Evolutionary conservation across 2,329 filamentous ascomycete species (phyloP).

Genomic region (Lanzia echinophila): DNA sequence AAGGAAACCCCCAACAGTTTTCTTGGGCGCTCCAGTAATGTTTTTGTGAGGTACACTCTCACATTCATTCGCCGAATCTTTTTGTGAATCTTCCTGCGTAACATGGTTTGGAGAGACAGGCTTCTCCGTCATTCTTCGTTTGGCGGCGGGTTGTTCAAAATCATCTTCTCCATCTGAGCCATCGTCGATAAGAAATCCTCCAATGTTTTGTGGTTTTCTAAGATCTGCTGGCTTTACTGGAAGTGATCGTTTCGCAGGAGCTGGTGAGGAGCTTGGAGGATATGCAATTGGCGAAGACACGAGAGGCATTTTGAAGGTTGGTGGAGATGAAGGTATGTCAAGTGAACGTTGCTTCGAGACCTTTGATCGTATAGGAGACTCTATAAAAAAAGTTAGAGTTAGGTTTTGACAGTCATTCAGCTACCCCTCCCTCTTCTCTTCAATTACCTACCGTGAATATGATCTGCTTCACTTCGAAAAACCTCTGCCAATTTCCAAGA

Average conservation of each 20-base stretch:
- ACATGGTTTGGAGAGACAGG: neutral
- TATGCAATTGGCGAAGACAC: conserved; percentile 51
- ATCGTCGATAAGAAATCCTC: conserved; percentile 41
- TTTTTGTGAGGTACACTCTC: neutral
- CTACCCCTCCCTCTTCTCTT: neutral
- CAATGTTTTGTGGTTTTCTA: conserved; percentile 33
- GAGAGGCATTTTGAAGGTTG: conserved; percentile 43
- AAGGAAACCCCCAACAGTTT: conserved; percentile 13
- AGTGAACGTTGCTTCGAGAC: conserved; percentile 1
- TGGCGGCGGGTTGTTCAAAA: conserved; percentile 33
- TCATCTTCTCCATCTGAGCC: conserved; percentile 35
- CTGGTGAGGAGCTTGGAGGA: conserved; percentile 26
- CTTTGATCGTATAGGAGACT: conserved; percentile 1
- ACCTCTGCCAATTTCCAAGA: conserved; percentile 40
- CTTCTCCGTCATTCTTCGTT: conserved; percentile 38
- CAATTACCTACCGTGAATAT: conserved; percentile 24
- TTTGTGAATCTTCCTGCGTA: neutral
- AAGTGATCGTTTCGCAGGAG: conserved; percentile 34
- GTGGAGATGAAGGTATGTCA: conserved; percentile 3
- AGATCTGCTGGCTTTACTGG: conserved; percentile 29
- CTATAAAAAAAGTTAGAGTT: neutral
- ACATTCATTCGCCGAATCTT: neutral
- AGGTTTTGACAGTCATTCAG: neutral
- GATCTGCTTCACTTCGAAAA: conserved; percentile 43
- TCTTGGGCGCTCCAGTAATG: neutral